Percentiles rank a stretch among this genome's conserved stretches.
phyloP scores from a whole-genome alignment of 306 rosid species.

The Trifolium fragiferum region DNA sequence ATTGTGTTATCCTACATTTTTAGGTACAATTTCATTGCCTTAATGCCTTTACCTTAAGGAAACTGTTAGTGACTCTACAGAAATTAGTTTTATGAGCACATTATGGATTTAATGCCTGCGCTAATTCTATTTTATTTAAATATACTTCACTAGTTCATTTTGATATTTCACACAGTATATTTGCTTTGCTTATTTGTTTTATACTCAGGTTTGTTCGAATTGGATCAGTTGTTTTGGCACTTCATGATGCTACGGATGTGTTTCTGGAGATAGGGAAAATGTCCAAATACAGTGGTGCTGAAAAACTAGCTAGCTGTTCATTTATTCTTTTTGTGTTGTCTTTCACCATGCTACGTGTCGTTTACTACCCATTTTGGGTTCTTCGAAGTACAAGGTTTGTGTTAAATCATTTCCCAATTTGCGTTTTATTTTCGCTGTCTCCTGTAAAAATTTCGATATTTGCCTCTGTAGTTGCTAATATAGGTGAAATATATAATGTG shows the following conservation, averaged over 20 bases:
- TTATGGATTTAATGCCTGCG: constrained; percentile 13
- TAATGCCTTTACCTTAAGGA: neutral
- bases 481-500: constrained; percentile 20
- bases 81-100: no score
- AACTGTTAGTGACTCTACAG: neutral
- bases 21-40: constrained; percentile 58
- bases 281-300: constrained; percentile 91
- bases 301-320: constrained; percentile 74
- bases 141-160: constrained; percentile 17
- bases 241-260: constrained; percentile 94
- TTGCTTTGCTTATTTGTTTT: constrained; percentile 41
- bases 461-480: constrained; percentile 12
- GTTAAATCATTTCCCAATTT: constrained; percentile 15
- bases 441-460: neutral
- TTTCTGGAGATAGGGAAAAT: constrained; percentile 95
- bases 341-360: constrained; percentile 81
- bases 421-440: neutral
- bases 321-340: constrained; percentile 79
- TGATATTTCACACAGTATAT: constrained; percentile 1
- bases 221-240: constrained; percentile 90
- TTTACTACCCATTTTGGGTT: constrained; percentile 90
- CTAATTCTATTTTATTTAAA: neutral
- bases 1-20: constrained; percentile 76
- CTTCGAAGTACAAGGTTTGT: constrained; percentile 94
- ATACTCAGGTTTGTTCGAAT: constrained; percentile 84